Evolutionary conservation across 176 grass and related monocot species (phyloP).

Genomic region (Avena sativa): DNA sequence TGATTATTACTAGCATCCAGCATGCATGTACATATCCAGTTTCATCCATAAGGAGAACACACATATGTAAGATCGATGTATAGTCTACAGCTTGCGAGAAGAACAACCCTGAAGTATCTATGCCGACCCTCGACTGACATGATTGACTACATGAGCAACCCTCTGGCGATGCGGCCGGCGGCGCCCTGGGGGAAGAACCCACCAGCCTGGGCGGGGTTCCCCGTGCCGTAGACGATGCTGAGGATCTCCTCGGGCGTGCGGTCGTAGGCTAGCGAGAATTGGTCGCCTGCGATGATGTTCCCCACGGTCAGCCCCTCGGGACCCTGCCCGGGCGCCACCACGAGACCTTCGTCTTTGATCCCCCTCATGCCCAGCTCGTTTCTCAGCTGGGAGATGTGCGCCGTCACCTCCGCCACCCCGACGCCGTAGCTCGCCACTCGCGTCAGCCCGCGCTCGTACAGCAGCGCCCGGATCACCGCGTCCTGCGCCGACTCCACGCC

Average conservation of each 20-base stretch:
- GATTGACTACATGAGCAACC: constrained; percentile 5
- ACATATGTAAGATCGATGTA: constrained; percentile 15
- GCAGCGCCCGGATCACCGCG: constrained; percentile 73
- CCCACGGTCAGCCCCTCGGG: constrained; percentile 62
- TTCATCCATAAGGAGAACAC: not conserved
- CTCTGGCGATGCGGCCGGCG: constrained; percentile 63
- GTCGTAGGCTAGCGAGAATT: constrained; percentile 65
- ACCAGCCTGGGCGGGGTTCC: constrained; percentile 53
- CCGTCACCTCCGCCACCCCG: constrained; percentile 78
- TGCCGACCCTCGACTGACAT: not conserved
- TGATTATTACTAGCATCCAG: constrained; percentile 40
- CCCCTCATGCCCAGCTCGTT: constrained; percentile 66
- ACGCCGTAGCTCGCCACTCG: constrained; percentile 54
- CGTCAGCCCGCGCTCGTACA: constrained; percentile 66
- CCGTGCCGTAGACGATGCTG: constrained; percentile 78
- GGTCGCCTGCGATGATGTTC: constrained; percentile 86
- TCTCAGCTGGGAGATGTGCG: constrained; percentile 67
- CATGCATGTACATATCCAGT: not conserved
- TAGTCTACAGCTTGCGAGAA: constrained; percentile 27
- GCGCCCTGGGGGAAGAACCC: constrained; percentile 88
- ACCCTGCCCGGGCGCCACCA: constrained; percentile 51
- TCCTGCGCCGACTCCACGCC: constrained; percentile 92
- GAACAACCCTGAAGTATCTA: not conserved
- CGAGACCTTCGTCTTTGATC: constrained; percentile 80
- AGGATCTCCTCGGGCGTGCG: constrained; percentile 82